Conservation (phyloP, 257 asterid species). For the Nicotiana noctiflora region DNA sequence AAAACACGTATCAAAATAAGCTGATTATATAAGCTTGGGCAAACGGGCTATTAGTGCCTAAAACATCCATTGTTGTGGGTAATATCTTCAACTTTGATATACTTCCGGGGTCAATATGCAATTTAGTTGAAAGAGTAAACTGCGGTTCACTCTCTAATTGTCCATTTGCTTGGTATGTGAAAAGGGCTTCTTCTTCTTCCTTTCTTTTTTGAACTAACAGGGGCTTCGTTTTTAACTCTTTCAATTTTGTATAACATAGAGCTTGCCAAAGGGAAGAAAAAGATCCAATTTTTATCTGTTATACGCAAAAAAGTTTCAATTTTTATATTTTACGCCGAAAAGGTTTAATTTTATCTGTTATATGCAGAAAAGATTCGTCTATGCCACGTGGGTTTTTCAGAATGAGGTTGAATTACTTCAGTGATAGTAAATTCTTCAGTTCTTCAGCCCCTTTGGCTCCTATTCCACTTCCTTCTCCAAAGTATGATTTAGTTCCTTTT, state of each 20-base stretch:
- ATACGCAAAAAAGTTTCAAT: too few relatives aligned
- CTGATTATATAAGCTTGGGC: too few relatives aligned
- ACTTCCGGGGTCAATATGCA: neutral
- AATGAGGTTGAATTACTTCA: conserved; percentile 43
- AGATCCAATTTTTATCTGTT: neutral
- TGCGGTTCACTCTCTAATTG: neutral
- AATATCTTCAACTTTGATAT: neutral
- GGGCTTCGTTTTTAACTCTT: neutral
- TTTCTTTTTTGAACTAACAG: too few relatives aligned
- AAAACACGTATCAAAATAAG: too few relatives aligned
- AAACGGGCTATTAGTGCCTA: too few relatives aligned
- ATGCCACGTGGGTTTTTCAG: neutral
- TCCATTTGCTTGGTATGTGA: neutral
- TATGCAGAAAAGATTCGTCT: neutral
- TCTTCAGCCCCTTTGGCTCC: conserved; percentile 37
- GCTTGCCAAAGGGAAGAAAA: neutral
- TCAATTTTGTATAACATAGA: neutral
- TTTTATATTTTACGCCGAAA: too few relatives aligned
- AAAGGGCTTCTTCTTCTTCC: too few relatives aligned
- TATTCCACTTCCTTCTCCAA: conserved; percentile 47
- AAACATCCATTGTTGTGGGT: neutral
- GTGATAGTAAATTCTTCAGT: conserved; percentile 22
- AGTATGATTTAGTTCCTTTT: conserved; percentile 13
- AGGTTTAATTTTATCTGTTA: neutral
- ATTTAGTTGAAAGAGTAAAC: neutral